These are phyloP conservation scores for Colletotrichum falcatum DNA, from an alignment of 2,329 filamentous ascomycete genomes.

Conservation along the genomic window DNA sequence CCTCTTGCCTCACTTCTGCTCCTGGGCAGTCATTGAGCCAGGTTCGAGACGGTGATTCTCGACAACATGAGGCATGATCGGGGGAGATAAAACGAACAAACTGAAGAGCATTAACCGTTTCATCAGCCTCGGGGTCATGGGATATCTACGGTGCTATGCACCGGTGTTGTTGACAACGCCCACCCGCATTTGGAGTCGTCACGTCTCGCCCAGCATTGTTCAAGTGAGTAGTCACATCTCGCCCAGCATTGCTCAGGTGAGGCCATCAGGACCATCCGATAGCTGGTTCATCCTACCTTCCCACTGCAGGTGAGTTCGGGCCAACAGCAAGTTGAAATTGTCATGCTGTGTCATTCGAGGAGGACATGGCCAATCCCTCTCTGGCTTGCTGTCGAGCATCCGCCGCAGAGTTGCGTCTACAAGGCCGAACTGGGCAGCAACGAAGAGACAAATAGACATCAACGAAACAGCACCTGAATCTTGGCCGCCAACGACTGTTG, in stretches of 20 bases:
- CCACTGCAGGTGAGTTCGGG: background rate
- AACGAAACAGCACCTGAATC: background rate
- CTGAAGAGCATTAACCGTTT: slow-evolving; percentile 14
- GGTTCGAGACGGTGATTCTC: slow-evolving; percentile 15
- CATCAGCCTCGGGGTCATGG: slow-evolving; percentile 4
- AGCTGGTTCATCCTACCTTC: background rate
- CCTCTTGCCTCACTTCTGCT: slow-evolving; percentile 1
- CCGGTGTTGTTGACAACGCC: background rate
- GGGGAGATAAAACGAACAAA: slow-evolving; percentile 9
- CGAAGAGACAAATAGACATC: background rate
- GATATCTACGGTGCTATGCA: slow-evolving; percentile 1
- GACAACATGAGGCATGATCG: background rate
- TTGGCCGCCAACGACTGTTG: background rate
- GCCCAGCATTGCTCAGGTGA: background rate
- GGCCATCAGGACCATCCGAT: slow-evolving; percentile 9
- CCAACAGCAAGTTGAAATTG: background rate
- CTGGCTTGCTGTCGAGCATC: no score
- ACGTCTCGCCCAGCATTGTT: background rate
- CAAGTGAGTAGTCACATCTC: background rate
- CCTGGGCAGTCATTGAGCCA: background rate
- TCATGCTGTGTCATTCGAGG: no score
- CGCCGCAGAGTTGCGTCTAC: background rate
- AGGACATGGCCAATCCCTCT: no score
- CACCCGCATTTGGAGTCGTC: background rate
- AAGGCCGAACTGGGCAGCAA: background rate